Evolutionary conservation across 495 filamentous ascomycete species (phyloP), one percentile per base, ranked within the genome.

Genomic region (Aspergillus taichungensis): DNA sequence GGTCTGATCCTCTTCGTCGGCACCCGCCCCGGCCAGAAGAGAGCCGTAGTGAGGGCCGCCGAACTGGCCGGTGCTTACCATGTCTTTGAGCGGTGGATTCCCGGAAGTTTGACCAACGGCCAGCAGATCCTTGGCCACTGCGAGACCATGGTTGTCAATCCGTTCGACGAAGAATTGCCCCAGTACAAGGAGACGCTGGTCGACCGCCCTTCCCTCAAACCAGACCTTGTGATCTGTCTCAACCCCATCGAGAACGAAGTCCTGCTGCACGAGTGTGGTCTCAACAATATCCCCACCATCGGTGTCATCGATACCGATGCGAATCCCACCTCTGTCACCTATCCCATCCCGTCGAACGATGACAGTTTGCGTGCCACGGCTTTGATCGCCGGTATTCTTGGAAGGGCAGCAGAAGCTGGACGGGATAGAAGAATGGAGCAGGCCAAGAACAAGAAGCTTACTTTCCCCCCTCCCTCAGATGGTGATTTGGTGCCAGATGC

Each of bases 291-390:
- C 43, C 92, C 92, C 7, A 99, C 94, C 0, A 88, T 99, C 56
- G 92, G 89, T 13, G 71, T 99, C 34, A 82, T 97, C 41, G 92
- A 99, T 69, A 96, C 92, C 0, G 83, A 99, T 66, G 80, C 85
- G 6, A 80, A 99, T 66, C 88, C 92, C 4, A 88, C 86, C 1
- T 88, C 87, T 73, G 88, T 97, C 29, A 99, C 92, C 6, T 99
- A 99, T 63, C 86, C 87, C 3, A 95, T 99, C 52, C 92, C 92
- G 5, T 85, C 88, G 13, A 99, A 99, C 59, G 92, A 99, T 57
- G 92, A 99, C 65, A 94, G 88, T 78, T 55, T 96, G 52, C 82
- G 90, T 13, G 79, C 82, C 48, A 74, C 87, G 12, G 74, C 81
- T 54, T 70, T 97, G 46, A 88, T 99, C 57, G 85, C 85, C 8